phyloP scores from a whole-genome alignment of 345 rosid species.

The Raphanus sativus region DNA sequence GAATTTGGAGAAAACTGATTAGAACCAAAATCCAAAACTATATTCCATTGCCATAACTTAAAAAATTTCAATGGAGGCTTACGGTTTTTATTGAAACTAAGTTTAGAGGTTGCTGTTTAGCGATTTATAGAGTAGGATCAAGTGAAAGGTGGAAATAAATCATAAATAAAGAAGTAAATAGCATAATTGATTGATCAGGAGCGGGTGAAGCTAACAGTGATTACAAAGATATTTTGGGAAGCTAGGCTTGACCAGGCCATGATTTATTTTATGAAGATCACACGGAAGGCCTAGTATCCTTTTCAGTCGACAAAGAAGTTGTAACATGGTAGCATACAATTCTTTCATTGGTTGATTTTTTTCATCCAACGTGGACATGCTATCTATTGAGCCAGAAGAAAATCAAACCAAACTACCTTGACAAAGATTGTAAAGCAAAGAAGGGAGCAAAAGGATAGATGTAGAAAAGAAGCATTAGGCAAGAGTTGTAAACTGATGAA shows the following conservation, averaged over 20 bases:
- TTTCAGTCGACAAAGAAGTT: background rate
- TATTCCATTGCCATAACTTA: too few relatives aligned
- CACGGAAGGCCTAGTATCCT: background rate
- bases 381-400: too few relatives aligned
- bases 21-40: too few relatives aligned
- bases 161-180: too few relatives aligned
- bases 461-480: background rate
- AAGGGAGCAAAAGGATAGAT: background rate
- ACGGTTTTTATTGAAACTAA: too few relatives aligned
- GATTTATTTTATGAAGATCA: background rate
- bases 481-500: background rate
- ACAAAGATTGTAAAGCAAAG: too few relatives aligned
- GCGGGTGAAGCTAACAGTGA: background rate
- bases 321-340: background rate
- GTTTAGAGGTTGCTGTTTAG: too few relatives aligned
- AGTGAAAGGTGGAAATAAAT: too few relatives aligned
- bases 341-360: background rate
- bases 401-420: background rate
- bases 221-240: background rate
- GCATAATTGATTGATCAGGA: background rate
- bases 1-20: too few relatives aligned
- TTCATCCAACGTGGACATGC: background rate
- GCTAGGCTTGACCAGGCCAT: background rate
- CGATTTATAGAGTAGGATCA: too few relatives aligned
- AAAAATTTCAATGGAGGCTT: too few relatives aligned